These are phyloP conservation scores for Ceratonia siliqua DNA, from an alignment of 306 rosid species.

Conservation along the genomic window DNA sequence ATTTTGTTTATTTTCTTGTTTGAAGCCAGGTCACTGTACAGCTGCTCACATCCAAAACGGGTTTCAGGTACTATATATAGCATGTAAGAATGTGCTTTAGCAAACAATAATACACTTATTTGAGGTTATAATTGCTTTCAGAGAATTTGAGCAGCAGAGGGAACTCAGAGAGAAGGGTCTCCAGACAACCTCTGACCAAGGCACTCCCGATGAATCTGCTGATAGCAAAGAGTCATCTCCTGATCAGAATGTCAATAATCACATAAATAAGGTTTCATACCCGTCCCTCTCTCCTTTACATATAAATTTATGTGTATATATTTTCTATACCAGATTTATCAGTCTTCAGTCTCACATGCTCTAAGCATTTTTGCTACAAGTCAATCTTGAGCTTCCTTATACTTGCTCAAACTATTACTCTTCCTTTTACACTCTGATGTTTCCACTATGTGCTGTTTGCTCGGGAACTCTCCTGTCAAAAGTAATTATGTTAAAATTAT, in stretches of 20 bases:
- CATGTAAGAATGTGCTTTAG: constrained; percentile 38
- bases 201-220: constrained; percentile 61
- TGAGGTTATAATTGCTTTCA: constrained; percentile 48
- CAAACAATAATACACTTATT: constrained; percentile 36
- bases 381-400: background rate
- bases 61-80: constrained; percentile 74
- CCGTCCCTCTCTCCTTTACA: constrained; percentile 11
- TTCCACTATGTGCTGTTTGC: background rate
- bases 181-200: constrained; percentile 74
- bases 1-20: constrained; percentile 42
- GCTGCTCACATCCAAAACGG: constrained; percentile 99
- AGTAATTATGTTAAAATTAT: background rate
- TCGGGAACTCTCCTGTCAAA: background rate
- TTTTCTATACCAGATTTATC: constrained; percentile 8
- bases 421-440: background rate
- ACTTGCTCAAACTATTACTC: background rate
- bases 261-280: constrained; percentile 63
- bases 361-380: background rate
- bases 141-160: constrained; percentile 99
- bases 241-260: constrained; percentile 66
- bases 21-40: constrained; percentile 92
- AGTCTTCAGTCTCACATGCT: background rate
- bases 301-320: background rate
- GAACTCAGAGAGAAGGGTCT: constrained; percentile 95
- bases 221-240: constrained; percentile 64